Evolutionary conservation across 371 early-diverging fungal genomes (phyloP), one percentile per base, ranked within the genome.

Genomic region (Mycotypha africana): DNA sequence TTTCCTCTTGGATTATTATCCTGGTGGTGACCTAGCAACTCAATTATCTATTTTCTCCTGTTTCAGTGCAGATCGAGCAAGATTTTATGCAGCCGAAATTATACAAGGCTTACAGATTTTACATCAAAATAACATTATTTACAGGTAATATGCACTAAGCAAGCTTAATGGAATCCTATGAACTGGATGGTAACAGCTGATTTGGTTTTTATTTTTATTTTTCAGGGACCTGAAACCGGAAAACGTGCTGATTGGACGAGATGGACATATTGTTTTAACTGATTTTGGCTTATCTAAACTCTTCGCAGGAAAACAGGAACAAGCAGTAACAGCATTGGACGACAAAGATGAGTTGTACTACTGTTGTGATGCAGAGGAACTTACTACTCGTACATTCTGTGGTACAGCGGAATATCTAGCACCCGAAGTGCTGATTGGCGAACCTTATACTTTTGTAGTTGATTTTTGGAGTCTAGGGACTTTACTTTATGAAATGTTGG

Each of bases 401-500:
- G 98, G 98, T 4, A 95, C 98, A 0, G 88, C 95, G 2, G 97
- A 94, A 44, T 91, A 91, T 46, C 58, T 88, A 20, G 76, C 98
- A 2, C 98, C 97, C 3, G 99, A 98, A 59, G 85, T 96, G 16
- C 69, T 98, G 4, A 52, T 73, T 34, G 89, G 88, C 4, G 74
- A 80, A 9, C 84, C 80, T 23, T 95, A 97, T 56, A 89, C 91
- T 4, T 88, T 82, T 53, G 78, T 78, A 0, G 93, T 92, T 2
- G 99, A 99, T 68, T 93, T 93, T 81, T 99, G 99, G 99, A 86
- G 93, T 36, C 67, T 97, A 3, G 99, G 98, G 2, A 89, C 95
- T 1, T 70, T 97, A 16, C 70, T 96, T 34, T 98, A 88, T 60
- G 95, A 87, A 53, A 84, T 89, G 75, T 45, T 88, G 23, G 73